These are phyloP conservation scores for Eucalyptus regnans DNA, from an alignment of 345 rosid species.

Conservation along the genomic window DNA sequence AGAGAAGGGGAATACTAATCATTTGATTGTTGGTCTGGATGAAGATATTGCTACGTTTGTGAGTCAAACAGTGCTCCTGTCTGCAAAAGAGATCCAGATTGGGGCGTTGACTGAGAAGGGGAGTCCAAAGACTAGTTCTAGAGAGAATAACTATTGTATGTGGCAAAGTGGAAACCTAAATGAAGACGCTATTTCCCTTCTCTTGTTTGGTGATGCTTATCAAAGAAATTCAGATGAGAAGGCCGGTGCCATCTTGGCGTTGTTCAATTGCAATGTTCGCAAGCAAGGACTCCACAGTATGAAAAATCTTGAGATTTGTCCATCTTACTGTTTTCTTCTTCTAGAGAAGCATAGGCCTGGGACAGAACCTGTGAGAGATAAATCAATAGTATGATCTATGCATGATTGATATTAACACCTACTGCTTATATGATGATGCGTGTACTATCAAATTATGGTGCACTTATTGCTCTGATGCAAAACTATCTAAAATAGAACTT, in stretches of 20 bases:
- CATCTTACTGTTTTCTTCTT: neutral
- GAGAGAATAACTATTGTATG: slow-evolving; percentile 51
- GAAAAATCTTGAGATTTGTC: neutral
- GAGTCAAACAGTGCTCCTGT: slow-evolving; percentile 24
- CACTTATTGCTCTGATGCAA: neutral
- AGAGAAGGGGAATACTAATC: slow-evolving; percentile 17
- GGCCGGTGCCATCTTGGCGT: neutral
- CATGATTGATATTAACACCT: neutral
- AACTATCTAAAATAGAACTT: neutral
- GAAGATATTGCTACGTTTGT: slow-evolving; percentile 17
- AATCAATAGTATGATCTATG: neutral
- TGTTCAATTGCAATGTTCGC: neutral
- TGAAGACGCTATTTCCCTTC: slow-evolving; percentile 47
- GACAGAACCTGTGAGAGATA: neutral
- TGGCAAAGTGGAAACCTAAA: slow-evolving; percentile 68
- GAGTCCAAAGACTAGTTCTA: slow-evolving; percentile 56
- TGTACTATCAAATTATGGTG: neutral
- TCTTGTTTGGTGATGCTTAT: slow-evolving; percentile 84
- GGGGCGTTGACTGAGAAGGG: slow-evolving; percentile 56
- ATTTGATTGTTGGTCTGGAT: slow-evolving; percentile 30
- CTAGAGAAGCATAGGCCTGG: neutral
- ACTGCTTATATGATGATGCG: neutral
- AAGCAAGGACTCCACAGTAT: neutral
- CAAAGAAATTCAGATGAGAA: slow-evolving; percentile 5
- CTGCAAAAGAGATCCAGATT: slow-evolving; percentile 20